Conservation (phyloP, 345 rosid genomes). For the Odontarrhena argentea region DNA sequence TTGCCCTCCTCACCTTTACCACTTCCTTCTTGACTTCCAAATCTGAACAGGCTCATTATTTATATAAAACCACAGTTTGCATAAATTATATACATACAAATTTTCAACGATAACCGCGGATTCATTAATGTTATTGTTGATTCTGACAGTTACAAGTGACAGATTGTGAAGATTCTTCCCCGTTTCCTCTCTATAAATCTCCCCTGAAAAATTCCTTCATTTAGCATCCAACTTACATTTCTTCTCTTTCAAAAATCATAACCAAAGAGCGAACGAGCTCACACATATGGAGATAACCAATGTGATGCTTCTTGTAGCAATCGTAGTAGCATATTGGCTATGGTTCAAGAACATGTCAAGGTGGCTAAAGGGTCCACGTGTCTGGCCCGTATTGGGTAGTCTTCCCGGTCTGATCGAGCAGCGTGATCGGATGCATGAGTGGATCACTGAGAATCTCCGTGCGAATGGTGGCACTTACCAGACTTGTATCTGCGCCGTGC, state of each 20-base stretch:
- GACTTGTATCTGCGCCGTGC: constrained; percentile 89
- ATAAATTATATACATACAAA: not conserved
- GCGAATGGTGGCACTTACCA: constrained; percentile 96
- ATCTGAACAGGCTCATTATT: constrained; percentile 23
- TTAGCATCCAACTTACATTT: constrained; percentile 12
- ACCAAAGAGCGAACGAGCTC: not conserved
- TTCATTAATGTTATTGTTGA: constrained; percentile 31
- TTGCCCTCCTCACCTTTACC: constrained; percentile 12
- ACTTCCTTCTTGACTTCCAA: constrained; percentile 45
- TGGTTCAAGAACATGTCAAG: constrained; percentile 90
- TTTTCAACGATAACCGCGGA: constrained; percentile 41
- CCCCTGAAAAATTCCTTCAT: not conserved
- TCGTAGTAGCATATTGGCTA: constrained; percentile 65
- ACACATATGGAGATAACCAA: constrained; percentile 58
- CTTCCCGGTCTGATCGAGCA: constrained; percentile 88
- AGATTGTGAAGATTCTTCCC: constrained; percentile 36
- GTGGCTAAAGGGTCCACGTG: constrained; percentile 78
- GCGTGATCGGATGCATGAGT: constrained; percentile 90
- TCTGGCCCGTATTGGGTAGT: constrained; percentile 89
- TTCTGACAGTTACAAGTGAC: constrained; percentile 27
- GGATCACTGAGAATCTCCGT: constrained; percentile 92
- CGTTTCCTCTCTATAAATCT: constrained; percentile 27
- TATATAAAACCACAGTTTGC: not conserved
- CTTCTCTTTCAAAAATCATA: not conserved
- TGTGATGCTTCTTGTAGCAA: constrained; percentile 58